Evolutionary conservation across 306 rosid species (phyloP).

Genomic region (Inga laurina): DNA sequence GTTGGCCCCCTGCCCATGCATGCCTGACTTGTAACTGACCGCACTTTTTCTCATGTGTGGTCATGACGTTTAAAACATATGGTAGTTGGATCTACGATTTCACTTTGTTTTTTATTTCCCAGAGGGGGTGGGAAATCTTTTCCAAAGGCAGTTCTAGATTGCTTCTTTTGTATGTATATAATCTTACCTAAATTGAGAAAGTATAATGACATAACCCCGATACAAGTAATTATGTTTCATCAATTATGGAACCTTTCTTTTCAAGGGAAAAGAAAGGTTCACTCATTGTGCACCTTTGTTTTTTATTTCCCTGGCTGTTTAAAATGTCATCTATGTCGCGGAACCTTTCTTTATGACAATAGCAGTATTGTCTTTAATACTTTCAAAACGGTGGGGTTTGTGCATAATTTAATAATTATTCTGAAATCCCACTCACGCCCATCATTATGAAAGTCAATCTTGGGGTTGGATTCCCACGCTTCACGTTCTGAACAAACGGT

Average conservation of each 20-base stretch:
- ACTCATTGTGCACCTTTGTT: neutral
- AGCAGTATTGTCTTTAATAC: neutral
- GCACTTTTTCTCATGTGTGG: neutral
- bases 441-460: neutral
- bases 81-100: neutral
- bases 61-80: neutral
- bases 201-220: constrained; percentile 35
- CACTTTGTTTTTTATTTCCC: too few relatives aligned
- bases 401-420: constrained; percentile 17
- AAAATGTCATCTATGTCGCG: neutral
- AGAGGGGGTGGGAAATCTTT: neutral
- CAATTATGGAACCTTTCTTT: constrained; percentile 26
- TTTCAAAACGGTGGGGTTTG: constrained; percentile 3
- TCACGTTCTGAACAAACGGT: constrained; percentile 17
- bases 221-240: constrained; percentile 18
- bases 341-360: constrained; percentile 18
- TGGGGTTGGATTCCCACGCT: constrained; percentile 5
- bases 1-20: neutral
- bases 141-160: constrained; percentile 10
- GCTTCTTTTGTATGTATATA: constrained; percentile 13
- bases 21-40: neutral
- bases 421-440: constrained; percentile 15
- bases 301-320: neutral
- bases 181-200: constrained; percentile 18
- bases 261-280: constrained; percentile 20